Evolutionary conservation across 1,284 basidiomycete genomes (phyloP), one percentile per base, ranked within the genome.

Genomic region (Trametes pubescens): DNA sequence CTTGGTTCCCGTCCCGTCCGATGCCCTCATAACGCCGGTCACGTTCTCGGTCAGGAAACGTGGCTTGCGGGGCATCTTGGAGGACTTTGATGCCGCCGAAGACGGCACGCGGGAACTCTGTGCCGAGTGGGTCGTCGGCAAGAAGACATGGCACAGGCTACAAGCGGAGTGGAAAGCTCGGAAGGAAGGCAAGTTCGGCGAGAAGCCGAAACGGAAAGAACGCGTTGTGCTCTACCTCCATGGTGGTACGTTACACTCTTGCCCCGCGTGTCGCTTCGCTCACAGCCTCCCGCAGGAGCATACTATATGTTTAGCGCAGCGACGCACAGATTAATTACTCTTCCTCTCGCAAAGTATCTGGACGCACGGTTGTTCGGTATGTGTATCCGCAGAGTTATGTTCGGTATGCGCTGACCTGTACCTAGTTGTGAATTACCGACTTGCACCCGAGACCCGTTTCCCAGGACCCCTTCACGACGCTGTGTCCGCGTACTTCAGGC

Each of bases 111-210:
- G 97, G 7, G 92, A 96, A 73, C 83, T 99, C 49, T 90, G 89
- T 1, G 97, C 95, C 5, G 98, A 99, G 81, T 99, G 97, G 97
- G 92, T 99, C 21, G 92, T 99, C 16, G 94, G 95, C 52, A 93
- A 93, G 76, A 88, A 88, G 69, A 88, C 96, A 0, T 99, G 96
- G 96, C 90, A 90, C 68, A 82, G 89, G 22, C 82, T 98, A 66
- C 96, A 98, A 75, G 79, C 86, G 4, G 95, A 98, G 73, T 95
- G 94, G 85, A 87, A 86, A 71, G 81, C 77, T 8, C 64, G 64
- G 66, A 52, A 73, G 71, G 63, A 68, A 57, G 61, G 70, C 58
- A 51, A 60, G 54, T 21, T 49, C 11, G 32, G 68, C 55, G 67
- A 65, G 53, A 58, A 70, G 66, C 62, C 72, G 34, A 78, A 75